Conservation (phyloP, 2,329 filamentous ascomycete species). For the Cladosporium sp. region DNA sequence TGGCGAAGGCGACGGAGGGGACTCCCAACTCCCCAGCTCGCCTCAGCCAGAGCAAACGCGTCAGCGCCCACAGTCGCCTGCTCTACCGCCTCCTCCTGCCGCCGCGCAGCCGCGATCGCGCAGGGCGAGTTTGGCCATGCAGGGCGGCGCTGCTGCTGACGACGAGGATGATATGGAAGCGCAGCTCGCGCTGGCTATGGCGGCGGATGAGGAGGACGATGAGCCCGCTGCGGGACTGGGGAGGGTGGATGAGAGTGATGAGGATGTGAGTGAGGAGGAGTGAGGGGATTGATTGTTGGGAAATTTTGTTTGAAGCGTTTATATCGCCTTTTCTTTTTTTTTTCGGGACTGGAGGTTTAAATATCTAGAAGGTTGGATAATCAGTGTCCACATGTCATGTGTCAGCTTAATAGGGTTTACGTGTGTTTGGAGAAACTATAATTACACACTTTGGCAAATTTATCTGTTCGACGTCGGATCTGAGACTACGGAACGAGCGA, state of each 20-base stretch:
- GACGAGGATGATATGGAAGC: slow-evolving; percentile 40
- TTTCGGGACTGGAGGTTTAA: no score
- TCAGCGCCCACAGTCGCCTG: no score
- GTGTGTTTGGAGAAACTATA: no score
- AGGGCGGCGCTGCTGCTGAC: slow-evolving; percentile 22
- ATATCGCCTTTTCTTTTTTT: no score
- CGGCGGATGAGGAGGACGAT: slow-evolving; percentile 30
- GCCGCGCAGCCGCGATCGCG: slow-evolving; percentile 18
- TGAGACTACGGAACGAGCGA: no score
- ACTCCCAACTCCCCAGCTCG: slow-evolving; percentile 26
- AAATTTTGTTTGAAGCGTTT: not conserved
- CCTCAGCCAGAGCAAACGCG: slow-evolving; percentile 25
- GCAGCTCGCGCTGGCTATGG: slow-evolving; percentile 39
- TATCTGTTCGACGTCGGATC: no score
- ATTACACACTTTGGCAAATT: no score
- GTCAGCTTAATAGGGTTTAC: no score
- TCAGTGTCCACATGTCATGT: no score
- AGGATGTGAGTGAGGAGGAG: slow-evolving; percentile 33
- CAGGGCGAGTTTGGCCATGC: slow-evolving; percentile 21
- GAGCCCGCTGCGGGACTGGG: slow-evolving; percentile 30
- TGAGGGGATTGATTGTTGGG: no score
- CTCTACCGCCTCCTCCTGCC: no score
- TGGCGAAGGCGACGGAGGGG: slow-evolving; percentile 34
- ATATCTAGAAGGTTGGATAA: no score
- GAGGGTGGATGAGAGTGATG: slow-evolving; percentile 38